These are phyloP conservation scores for Ceraceosorus guamensis DNA, from an alignment of 1,284 basidiomycete species.

Conservation along the genomic window DNA sequence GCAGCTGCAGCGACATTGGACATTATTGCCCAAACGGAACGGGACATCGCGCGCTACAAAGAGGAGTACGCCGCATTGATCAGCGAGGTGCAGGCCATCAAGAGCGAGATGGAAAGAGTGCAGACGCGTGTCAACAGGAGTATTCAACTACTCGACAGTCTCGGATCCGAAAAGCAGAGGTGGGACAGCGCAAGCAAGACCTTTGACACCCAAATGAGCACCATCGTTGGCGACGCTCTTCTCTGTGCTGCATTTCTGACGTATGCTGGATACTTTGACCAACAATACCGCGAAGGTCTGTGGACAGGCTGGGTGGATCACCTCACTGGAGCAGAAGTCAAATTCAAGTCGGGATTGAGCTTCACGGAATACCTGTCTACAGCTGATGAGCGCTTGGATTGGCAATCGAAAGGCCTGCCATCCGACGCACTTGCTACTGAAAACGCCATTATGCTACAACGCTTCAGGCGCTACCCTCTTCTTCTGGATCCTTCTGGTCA, in stretches of 20 bases:
- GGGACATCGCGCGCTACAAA: slow-evolving; percentile 89
- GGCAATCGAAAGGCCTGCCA: slow-evolving; percentile 91
- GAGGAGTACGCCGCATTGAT: slow-evolving; percentile 95
- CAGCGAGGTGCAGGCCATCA: slow-evolving; percentile 94
- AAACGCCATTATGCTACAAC: slow-evolving; percentile 93
- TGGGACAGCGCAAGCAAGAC: slow-evolving; percentile 94
- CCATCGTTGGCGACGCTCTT: slow-evolving; percentile 93
- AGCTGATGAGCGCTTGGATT: slow-evolving; percentile 88
- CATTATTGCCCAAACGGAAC: slow-evolving; percentile 87
- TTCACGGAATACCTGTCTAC: slow-evolving; percentile 94
- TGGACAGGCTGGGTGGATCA: slow-evolving; percentile 92
- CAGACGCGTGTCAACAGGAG: slow-evolving; percentile 94
- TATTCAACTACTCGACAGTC: slow-evolving; percentile 85
- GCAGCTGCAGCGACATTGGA: slow-evolving; percentile 81
- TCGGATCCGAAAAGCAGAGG: slow-evolving; percentile 86
- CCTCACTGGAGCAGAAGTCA: slow-evolving; percentile 78
- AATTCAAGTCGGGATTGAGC: slow-evolving; percentile 84
- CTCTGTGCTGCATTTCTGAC: slow-evolving; percentile 94
- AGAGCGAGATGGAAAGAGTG: slow-evolving; percentile 94
- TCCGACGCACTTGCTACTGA: slow-evolving; percentile 92
- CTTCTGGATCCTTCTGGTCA: slow-evolving; percentile 99
- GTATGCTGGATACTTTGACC: slow-evolving; percentile 97
- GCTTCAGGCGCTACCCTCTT: slow-evolving; percentile 94
- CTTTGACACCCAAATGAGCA: slow-evolving; percentile 97
- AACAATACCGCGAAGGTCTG: slow-evolving; percentile 94